Evolutionary conservation across 306 rosid species (phyloP), one percentile per base, ranked within the genome.

Genomic region (Urtica urens): DNA sequence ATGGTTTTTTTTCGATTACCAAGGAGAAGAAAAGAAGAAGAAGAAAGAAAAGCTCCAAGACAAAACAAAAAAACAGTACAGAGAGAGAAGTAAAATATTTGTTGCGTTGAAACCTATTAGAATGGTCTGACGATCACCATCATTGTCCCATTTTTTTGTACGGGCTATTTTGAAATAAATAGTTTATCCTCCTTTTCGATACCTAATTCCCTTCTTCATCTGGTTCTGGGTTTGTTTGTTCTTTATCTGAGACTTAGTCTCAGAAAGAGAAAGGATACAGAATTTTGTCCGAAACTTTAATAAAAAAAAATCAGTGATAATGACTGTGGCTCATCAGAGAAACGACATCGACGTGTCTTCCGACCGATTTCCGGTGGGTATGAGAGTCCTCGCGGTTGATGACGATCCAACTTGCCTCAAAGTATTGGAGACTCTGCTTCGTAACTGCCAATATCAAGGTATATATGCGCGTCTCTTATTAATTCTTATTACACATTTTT

Each of bases 361-460:
- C 21, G 83, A 75, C 48, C 58, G 21, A 40, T 88, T 88, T 62
- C 93, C 94, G 3, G 78, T 64, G 40, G 96, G 96, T 37, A 80
- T 88, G 96, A 74, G 80, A 38, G 93, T 88, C 65, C 78, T 88
- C 16, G 94, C 85, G 2, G 96, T 83, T 27, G 96, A 88, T 12
- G 94, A 82, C 34, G 71, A 83, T 67, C 78, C 66, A 49, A 63
- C 59, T 37, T 88, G 93, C 63, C 81, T 88, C 54, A 83, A 61
- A 55, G 25, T 80, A 15, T 58, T 83, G 60, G 93, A 81, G 57
- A 63, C 16, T 33, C 61, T 88, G 53, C 94, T 88, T 68, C 78
- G 69, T 23, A 67, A 66, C 70, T 88, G 96, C 83, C 75, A 74
- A 20, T 88, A 88, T 51, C 76, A 74, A 18, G 96, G 96, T 88